These are phyloP conservation scores for Lupinus albus DNA, from an alignment of 306 rosid genomes.

Conservation along the genomic window DNA sequence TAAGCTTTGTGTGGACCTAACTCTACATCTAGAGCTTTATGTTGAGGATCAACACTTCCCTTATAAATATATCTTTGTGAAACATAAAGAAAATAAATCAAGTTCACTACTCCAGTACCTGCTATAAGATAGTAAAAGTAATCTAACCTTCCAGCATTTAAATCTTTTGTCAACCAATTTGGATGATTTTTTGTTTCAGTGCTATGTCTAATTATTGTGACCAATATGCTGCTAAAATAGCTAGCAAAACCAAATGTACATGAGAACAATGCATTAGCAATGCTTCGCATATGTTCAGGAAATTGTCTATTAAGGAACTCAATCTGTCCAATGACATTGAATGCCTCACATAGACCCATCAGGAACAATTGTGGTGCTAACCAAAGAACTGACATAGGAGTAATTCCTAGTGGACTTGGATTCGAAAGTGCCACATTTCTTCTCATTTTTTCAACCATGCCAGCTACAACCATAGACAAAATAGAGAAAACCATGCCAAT, in stretches of 20 bases:
- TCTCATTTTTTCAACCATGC: constrained; percentile 37
- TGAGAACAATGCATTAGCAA: constrained; percentile 63
- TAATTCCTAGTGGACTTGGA: constrained; percentile 38
- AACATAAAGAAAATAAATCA: constrained; percentile 53
- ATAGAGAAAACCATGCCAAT: constrained; percentile 46
- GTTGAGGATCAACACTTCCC: constrained; percentile 29
- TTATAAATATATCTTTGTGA: constrained; percentile 62
- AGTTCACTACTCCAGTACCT: constrained; percentile 51
- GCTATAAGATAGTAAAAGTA: constrained; percentile 67
- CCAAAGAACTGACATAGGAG: constrained; percentile 62
- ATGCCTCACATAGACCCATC: constrained; percentile 70
- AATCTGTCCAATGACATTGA: constrained; percentile 57
- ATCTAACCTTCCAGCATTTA: constrained; percentile 70
- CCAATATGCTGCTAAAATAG: constrained; percentile 55
- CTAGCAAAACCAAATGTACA: constrained; percentile 59
- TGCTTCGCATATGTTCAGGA: constrained; percentile 71
- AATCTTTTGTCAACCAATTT: constrained; percentile 70
- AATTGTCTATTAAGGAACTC: constrained; percentile 70
- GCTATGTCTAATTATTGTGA: constrained; percentile 50
- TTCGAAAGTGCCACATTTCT: constrained; percentile 39
- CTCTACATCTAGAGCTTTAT: constrained; percentile 47
- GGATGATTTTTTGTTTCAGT: constrained; percentile 40
- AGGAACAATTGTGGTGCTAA: constrained; percentile 58
- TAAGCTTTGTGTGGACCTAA: constrained; percentile 37
- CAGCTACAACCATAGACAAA: constrained; percentile 47